Evolutionary conservation across 23 red algal species (phyloP).

Genomic region (Gracilaria gracilis): DNA sequence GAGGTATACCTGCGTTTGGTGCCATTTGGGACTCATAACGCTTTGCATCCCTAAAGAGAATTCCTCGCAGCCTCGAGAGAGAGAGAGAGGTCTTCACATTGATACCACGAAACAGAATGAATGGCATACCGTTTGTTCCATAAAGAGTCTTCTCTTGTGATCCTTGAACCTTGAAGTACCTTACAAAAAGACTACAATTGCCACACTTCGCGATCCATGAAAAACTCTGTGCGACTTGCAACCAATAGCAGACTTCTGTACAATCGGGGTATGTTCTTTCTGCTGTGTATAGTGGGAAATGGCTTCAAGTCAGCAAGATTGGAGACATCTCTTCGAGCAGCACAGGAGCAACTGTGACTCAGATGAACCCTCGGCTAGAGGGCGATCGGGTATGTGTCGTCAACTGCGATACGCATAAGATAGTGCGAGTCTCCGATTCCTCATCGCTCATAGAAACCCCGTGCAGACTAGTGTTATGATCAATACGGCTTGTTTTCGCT

Average conservation of each 20-base stretch:
- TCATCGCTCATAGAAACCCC: constrained; percentile 4
- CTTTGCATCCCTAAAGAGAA: background rate
- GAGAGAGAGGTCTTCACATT: too few species aligned
- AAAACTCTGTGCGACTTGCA: too few species aligned
- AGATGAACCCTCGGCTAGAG: background rate
- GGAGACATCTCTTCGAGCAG: background rate
- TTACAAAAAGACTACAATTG: too few species aligned
- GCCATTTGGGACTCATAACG: constrained; percentile 37
- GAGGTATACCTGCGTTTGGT: constrained; percentile 32
- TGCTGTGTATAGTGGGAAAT: background rate
- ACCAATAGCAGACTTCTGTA: too few species aligned
- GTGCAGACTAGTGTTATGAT: background rate
- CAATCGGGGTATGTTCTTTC: too few species aligned
- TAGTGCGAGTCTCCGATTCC: constrained; percentile 29
- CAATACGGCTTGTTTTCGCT: background rate
- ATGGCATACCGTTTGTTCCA: too few species aligned
- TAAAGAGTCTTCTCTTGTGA: too few species aligned
- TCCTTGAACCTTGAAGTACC: too few species aligned
- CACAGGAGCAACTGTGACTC: background rate
- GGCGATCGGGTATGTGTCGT: constrained; percentile 15
- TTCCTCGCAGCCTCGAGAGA: too few species aligned
- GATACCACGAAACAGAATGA: too few species aligned
- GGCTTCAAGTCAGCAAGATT: background rate
- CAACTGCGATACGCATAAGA: constrained; percentile 19
- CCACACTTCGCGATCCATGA: too few species aligned